A percentile compares a stretch with the other conserved stretches of the same genome.
phyloP scores from a whole-genome alignment of 768 basidiomycete genomes.

The Trametes meyenii region DNA sequence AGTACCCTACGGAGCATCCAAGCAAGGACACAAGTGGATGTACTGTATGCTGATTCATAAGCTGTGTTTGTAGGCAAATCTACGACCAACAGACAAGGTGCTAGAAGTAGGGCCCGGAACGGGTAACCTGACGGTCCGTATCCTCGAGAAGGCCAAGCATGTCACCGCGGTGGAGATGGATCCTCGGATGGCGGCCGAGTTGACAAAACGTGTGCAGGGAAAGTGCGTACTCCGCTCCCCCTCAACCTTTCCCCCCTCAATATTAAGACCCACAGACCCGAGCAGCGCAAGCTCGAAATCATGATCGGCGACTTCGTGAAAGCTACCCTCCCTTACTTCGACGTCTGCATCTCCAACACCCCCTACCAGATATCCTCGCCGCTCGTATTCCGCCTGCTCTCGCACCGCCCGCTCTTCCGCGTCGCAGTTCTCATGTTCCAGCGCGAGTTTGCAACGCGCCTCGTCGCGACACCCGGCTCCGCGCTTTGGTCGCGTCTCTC shows the following conservation, averaged over 20 bases:
- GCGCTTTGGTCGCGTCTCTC: slow-evolving; percentile 91
- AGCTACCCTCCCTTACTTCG: slow-evolving; percentile 96
- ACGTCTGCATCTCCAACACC: slow-evolving; percentile 99
- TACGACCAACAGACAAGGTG: slow-evolving; percentile 93
- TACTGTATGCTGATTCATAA: not conserved
- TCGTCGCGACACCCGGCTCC: slow-evolving; percentile 83
- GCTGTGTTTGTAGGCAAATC: slow-evolving; percentile 62
- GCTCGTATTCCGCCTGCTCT: slow-evolving; percentile 94
- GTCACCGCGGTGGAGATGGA: slow-evolving; percentile 97
- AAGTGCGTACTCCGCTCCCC: slow-evolving; percentile 65
- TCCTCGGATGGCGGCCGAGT: slow-evolving; percentile 97
- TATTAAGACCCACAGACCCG: slow-evolving; percentile 61
- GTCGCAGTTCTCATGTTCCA: slow-evolving; percentile 99
- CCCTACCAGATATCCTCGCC: slow-evolving; percentile 99
- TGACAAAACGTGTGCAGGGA: slow-evolving; percentile 96
- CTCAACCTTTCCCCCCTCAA: not conserved
- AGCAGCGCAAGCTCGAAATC: slow-evolving; percentile 92
- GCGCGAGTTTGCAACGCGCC: slow-evolving; percentile 93
- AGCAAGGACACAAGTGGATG: too few species aligned
- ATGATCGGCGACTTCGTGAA: slow-evolving; percentile 98
- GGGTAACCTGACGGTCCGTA: slow-evolving; percentile 92
- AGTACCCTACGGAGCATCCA: not conserved
- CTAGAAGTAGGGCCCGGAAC: slow-evolving; percentile 98
- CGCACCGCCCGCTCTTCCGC: slow-evolving; percentile 92
- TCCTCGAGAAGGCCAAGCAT: slow-evolving; percentile 90